These are phyloP conservation scores for Pseudozyma sp. DNA, from an alignment of 1,284 basidiomycete species.

Conservation along the genomic window DNA sequence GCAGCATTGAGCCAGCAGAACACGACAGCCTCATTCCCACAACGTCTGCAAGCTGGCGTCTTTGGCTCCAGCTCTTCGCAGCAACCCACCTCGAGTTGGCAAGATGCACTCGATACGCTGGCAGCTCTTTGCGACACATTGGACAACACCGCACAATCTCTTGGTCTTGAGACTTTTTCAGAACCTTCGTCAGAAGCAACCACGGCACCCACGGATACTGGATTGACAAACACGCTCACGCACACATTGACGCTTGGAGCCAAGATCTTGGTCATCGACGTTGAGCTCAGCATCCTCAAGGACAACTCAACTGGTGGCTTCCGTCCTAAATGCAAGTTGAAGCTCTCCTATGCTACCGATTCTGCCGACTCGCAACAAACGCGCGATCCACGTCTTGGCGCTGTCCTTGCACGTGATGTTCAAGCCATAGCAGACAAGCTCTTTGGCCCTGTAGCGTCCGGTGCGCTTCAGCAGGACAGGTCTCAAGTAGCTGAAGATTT, in stretches of 20 bases:
- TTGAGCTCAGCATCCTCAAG: constrained; percentile 29
- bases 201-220: background rate
- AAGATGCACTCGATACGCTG: constrained; percentile 16
- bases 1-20: background rate
- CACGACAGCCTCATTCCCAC: constrained; percentile 8
- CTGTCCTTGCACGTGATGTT: constrained; percentile 34
- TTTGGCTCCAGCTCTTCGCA: constrained; percentile 3
- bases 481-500: constrained; percentile 14
- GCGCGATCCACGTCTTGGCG: constrained; percentile 35
- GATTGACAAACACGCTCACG: constrained; percentile 1
- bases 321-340: constrained; percentile 31
- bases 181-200: constrained; percentile 30
- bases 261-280: constrained; percentile 53
- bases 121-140: constrained; percentile 37
- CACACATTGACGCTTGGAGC: constrained; percentile 46
- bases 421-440: constrained; percentile 33
- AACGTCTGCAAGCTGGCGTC: constrained; percentile 16
- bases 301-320: background rate
- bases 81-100: constrained; percentile 5
- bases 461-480: constrained; percentile 18
- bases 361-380: constrained; percentile 22
- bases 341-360: constrained; percentile 49
- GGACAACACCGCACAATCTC: constrained; percentile 21
- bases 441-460: constrained; percentile 13
- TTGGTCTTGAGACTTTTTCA: constrained; percentile 49